A percentile compares a stretch with the other conserved stretches of the same genome.
Conservation (phyloP, 306 rosid species). For the Crotalaria pallida region DNA sequence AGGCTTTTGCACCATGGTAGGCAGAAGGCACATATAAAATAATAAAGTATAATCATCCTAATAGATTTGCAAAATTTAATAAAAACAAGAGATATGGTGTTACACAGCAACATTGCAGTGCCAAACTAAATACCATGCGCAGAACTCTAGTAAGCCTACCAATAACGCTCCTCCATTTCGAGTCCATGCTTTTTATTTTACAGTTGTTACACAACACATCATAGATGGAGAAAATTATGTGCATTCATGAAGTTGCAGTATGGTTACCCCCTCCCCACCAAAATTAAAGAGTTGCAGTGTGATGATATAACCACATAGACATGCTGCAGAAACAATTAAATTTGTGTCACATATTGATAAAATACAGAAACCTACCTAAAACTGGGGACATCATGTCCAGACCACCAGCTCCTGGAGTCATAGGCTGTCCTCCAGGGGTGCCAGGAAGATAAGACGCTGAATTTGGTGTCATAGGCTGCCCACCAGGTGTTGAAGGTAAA, state of each 20-base stretch:
- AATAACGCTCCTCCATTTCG: neutral
- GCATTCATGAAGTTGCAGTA: neutral
- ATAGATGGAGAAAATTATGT: neutral
- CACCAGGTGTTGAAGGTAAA: constrained; percentile 99
- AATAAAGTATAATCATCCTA: neutral
- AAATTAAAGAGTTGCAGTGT: neutral
- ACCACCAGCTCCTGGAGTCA: constrained; percentile 99
- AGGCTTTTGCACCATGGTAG: neutral
- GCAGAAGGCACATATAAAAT: neutral
- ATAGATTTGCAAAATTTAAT: neutral
- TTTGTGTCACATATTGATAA: neutral
- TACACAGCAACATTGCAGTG: neutral
- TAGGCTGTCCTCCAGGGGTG: constrained; percentile 99
- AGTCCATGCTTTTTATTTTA: neutral
- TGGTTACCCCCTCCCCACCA: too few species aligned
- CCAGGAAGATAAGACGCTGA: constrained; percentile 96
- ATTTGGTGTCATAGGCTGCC: constrained; percentile 99
- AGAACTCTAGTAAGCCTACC: neutral
- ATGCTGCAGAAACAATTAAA: neutral
- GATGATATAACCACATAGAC: neutral
- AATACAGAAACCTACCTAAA: constrained; percentile 44
- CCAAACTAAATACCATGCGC: neutral
- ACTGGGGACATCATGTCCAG: constrained; percentile 96
- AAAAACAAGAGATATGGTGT: constrained; percentile 3
- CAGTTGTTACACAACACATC: neutral